Percentiles rank a stretch among this genome's conserved stretches.
These are phyloP conservation scores for Platanus orientalis DNA, from an alignment of 164 flowering plant species.

Conservation along the genomic window DNA sequence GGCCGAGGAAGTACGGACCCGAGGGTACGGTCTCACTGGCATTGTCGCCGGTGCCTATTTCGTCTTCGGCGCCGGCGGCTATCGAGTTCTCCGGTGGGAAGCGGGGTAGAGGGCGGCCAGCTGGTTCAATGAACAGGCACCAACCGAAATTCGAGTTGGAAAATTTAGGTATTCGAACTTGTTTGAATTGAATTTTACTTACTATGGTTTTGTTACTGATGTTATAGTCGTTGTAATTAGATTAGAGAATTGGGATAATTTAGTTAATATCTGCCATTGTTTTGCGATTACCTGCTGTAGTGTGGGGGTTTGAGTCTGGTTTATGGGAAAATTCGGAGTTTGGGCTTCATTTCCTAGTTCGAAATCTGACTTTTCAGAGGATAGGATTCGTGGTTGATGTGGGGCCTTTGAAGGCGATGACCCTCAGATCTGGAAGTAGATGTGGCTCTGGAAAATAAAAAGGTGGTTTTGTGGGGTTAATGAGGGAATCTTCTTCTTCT, in stretches of 20 bases:
- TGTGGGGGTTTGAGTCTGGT: conserved; percentile 5
- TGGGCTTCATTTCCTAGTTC: not conserved
- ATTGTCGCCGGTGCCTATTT: conserved; percentile 86
- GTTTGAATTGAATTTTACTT: not conserved
- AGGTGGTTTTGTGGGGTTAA: conserved; percentile 31
- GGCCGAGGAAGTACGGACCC: conserved; percentile 86
- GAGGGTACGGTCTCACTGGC: conserved; percentile 50
- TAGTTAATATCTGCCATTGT: not conserved
- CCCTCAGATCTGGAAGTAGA: conserved; percentile 34
- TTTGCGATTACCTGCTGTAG: not conserved
- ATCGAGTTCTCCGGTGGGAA: conserved; percentile 66
- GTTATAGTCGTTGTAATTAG: no score
- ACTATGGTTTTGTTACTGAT: no score
- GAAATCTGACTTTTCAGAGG: conserved; percentile 8
- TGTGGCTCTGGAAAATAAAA: conserved; percentile 23
- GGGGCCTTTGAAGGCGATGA: conserved; percentile 45
- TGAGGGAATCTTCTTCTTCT: conserved; percentile 35
- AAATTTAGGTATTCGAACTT: conserved; percentile 37
- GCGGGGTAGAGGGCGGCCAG: conserved; percentile 64
- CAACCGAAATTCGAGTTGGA: conserved; percentile 42
- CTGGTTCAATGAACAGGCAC: conserved; percentile 45
- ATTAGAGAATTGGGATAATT: not conserved
- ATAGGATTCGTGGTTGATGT: conserved; percentile 25
- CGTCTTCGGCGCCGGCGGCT: conserved; percentile 57
- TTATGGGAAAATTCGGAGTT: conserved; percentile 4